Base-by-base conservation (phyloP, 805 yeast species). In the Candida pseudoglaebosa region DNA sequence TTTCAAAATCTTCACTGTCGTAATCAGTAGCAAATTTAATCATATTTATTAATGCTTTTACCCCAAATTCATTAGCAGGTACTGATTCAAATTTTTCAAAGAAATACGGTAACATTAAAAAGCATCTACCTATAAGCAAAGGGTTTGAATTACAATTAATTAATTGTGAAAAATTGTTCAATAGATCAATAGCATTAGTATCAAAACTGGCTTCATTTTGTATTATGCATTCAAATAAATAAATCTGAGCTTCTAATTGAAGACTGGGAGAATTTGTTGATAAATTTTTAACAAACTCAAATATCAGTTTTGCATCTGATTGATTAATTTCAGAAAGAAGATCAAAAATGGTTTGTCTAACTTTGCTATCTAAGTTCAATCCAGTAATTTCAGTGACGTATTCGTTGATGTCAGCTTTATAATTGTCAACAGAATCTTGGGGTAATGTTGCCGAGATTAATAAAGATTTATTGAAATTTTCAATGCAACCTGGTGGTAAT, bases 371-470 rank as follows among this genome's bases (percentile, higher is more conserved):
- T 0, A 80, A 62, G 0, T 81, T 62, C 22, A 89, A 68, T 1
- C 88, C 96, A 2, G 86, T 70, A 40, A 85, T 89, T 24, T 78
- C 82, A 2, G 89, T 75, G 4, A 87, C 84, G 56, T 78, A 88
- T 3, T 57, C 60, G 51, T 89, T 87, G 52, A 79, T 74, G 52
- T 89, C 90, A 2, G 62, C 66, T 3, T 59, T 55, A 70, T 82
- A 85, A 4, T 70, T 72, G 24, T 67, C 73, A 21, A 63, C 56
- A 0, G 64, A 57, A 4, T 65, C 71, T 1, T 50, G 41, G 2
- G 82, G 70, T 9, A 81, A 49, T 8, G 58, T 50, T 4, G 78
- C 57, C 6, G 75, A 55, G 3, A 48, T 46, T 1, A 68, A 46
- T 4, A 78, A 47, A n/a, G 28, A 14, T n/a, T 21, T 8, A 7